Evolutionary conservation across 2,329 filamentous ascomycete genomes (phyloP).

Genomic region (Sarocladium oryzae): DNA sequence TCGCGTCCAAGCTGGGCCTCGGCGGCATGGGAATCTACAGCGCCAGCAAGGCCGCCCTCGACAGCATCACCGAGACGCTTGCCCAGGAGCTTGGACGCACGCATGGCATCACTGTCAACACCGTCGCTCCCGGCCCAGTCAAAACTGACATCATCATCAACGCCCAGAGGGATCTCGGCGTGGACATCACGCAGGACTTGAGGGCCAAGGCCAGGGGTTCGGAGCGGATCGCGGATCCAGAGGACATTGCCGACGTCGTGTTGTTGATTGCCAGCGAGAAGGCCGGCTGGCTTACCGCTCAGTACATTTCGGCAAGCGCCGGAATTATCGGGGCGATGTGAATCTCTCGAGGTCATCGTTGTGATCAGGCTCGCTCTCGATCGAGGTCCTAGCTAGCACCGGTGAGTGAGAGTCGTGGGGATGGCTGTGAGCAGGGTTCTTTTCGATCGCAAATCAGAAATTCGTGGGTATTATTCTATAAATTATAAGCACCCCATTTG

Average conservation of each 20-base stretch:
- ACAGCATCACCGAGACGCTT: slow-evolving; percentile 26
- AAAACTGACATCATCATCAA: slow-evolving; percentile 25
- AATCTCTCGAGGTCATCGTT: not conserved
- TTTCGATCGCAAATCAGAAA: not conserved
- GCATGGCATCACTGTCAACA: slow-evolving; percentile 37
- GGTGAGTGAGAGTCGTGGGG: too few relatives aligned
- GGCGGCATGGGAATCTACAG: slow-evolving; percentile 14
- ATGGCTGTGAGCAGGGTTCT: too few relatives aligned
- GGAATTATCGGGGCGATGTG: slow-evolving; percentile 24
- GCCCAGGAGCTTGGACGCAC: slow-evolving; percentile 28
- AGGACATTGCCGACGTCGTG: slow-evolving; percentile 37
- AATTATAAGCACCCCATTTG: not conserved
- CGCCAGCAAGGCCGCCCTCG: slow-evolving; percentile 26
- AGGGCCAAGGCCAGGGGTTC: slow-evolving; percentile 23
- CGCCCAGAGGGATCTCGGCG: slow-evolving; percentile 9
- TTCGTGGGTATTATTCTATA: slow-evolving; percentile 6
- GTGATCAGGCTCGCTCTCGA: too few relatives aligned
- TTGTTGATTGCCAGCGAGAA: slow-evolving; percentile 31
- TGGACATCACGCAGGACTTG: slow-evolving; percentile 16
- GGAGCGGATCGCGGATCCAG: slow-evolving; percentile 25
- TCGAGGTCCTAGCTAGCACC: too few relatives aligned
- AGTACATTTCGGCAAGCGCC: slow-evolving; percentile 23
- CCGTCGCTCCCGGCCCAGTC: slow-evolving; percentile 32
- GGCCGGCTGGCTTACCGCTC: slow-evolving; percentile 37
- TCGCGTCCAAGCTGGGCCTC: slow-evolving; percentile 15